A percentile compares a stretch with the other conserved stretches of the same genome.
These are phyloP conservation scores for Phyllosticta citribraziliensis DNA, from an alignment of 2,329 filamentous ascomycete genomes.

Conservation along the genomic window DNA sequence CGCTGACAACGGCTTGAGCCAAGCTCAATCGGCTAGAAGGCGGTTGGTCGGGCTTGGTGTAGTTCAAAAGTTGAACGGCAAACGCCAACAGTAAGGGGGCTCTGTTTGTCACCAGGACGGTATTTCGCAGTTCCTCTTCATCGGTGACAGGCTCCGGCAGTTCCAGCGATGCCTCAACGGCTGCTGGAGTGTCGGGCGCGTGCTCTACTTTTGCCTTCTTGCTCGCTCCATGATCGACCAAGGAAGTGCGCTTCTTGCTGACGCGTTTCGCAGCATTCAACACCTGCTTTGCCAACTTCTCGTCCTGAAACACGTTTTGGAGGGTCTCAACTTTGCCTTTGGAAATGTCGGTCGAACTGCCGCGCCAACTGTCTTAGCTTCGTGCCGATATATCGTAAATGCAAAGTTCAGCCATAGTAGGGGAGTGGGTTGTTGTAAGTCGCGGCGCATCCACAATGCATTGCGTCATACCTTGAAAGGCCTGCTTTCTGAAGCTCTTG, in stretches of 20 bases:
- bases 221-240: conserved; percentile 27
- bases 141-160: conserved; percentile 47
- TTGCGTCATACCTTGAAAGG: conserved; percentile 21
- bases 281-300: conserved; percentile 48
- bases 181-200: conserved; percentile 35
- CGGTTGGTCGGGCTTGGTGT: conserved; percentile 79
- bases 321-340: conserved; percentile 37
- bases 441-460: not conserved
- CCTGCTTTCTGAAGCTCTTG: conserved; percentile 43
- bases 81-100: conserved; percentile 78
- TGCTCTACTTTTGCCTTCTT: conserved; percentile 22
- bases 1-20: conserved; percentile 73
- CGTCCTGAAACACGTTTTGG: conserved; percentile 37
- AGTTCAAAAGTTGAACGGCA: conserved; percentile 60
- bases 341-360: conserved; percentile 37
- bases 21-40: conserved; percentile 74
- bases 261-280: conserved; percentile 47
- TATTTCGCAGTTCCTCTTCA: conserved; percentile 49
- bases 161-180: conserved; percentile 53
- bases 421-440: not conserved
- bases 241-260: conserved; percentile 43
- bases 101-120: conserved; percentile 61
- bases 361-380: not conserved
- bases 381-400: not conserved
- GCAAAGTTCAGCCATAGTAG: conserved; percentile 3